These are phyloP conservation scores for Calonectria pauciramosa DNA, from an alignment of 2,329 filamentous ascomycete genomes.

Conservation along the genomic window DNA sequence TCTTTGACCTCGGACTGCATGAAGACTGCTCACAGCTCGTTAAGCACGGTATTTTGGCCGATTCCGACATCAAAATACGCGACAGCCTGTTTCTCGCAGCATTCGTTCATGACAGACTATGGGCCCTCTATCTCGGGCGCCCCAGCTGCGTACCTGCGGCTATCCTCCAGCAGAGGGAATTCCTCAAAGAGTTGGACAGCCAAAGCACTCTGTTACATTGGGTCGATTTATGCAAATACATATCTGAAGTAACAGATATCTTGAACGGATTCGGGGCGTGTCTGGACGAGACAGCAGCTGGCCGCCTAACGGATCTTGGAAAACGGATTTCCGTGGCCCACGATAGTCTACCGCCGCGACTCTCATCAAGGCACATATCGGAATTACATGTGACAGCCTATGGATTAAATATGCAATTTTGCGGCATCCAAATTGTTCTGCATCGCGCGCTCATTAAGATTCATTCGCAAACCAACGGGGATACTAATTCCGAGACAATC, in stretches of 20 bases:
- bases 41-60: not conserved
- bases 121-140: conserved; percentile 15
- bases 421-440: conserved; percentile 11
- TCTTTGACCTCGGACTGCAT: conserved; percentile 15
- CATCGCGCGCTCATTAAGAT: conserved; percentile 2
- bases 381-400: conserved; percentile 1
- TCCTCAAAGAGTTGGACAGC: not conserved
- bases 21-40: conserved; percentile 10
- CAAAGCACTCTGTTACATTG: not conserved
- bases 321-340: not conserved
- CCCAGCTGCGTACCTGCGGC: not conserved
- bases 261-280: not conserved
- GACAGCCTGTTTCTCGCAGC: not conserved
- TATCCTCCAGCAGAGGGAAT: not conserved
- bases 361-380: not conserved
- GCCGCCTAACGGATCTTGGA: not conserved
- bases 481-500: not conserved
- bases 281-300: not conserved
- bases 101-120: conserved; percentile 10
- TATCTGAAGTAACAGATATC: conserved; percentile 6
- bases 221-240: conserved; percentile 1
- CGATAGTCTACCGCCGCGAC: not conserved
- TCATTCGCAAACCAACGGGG: not conserved
- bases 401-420: conserved; percentile 13
- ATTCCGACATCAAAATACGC: not conserved